Base-by-base conservation (phyloP, 331 rosid species). In the Pyrus hybrid region DNA sequence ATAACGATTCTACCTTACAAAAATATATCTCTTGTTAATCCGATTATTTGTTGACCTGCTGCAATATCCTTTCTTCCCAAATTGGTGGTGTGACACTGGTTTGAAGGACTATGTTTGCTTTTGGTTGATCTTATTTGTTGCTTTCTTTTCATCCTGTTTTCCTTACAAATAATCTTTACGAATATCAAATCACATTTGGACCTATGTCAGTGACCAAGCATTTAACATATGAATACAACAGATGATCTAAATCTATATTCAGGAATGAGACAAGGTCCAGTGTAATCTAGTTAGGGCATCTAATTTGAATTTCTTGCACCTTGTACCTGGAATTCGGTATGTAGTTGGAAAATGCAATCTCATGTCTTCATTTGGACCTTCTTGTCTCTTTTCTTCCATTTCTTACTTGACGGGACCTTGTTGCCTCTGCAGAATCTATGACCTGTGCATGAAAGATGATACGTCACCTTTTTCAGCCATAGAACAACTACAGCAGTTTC, bases 401-500 rank as follows among this genome's bases (percentile, higher is more conserved):
- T 62, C 21, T 21, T 71, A 33, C 25, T 18, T 57, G 23, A 28
- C 4, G 29, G 20, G 45, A 74, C 30, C 7, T 61, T 61, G 35
- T 68, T 11, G 54, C 29, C 28, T 72, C 66, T 86, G 90, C 97
- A 92, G 99, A 87, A 92, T 94, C 80, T 94, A 78, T 79, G 97
- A 94, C 73, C 73, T 84, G 79, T 85, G 74, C 77, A 90, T 85
- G 96, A 82, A 84, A 81, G 96, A 92, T 67, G 88, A 80, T 80
- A 83, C 84, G 72, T 81, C 91, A 56, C 73, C 88, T 73, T 90
- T 92, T 85, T 41, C 83, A 61, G 96, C 89, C 78, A 83, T 92
- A 71, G 99, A 92, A 67, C 95, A 91, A 65, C 77, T 90, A 84
- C 98, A 86, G 68, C 98, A 92, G 74, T 83, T 87, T 84, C 96